Base-by-base conservation (phyloP, 768 basidiomycete species). In the Pleurotus djamor region DNA sequence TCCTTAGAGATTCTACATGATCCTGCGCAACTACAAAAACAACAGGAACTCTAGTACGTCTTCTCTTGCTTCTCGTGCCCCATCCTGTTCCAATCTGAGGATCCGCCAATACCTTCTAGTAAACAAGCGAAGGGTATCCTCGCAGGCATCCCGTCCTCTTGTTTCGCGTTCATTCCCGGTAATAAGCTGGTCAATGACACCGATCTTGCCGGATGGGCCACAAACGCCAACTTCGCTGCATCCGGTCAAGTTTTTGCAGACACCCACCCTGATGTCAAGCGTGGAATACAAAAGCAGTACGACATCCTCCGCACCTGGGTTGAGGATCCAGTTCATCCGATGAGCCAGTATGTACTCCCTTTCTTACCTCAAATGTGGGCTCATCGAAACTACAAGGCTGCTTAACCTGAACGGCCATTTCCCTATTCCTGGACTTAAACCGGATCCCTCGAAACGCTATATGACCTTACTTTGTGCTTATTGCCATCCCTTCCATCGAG, bases 401-500 rank as follows among this genome's bases (percentile, higher is more conserved):
- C 37, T 61, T 41, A 41, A 60, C 47, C 37, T 59, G 21, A 49
- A 44, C 48, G 56, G 50, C 21, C 51, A 62, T 48, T 51, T 50
- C 45, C 55, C 55, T 13, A 57, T 59, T n/a, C 35, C 50, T 13
- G 50, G 50, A 7, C 50, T 52, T 32, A 36, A 8, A 33, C 17
- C 33, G 7, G 36, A 56, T 5, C 61, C 60, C 14, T 56, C 54
- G 9, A 62, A 61, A 34, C 60, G 61, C 43, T 64, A 64, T 48
- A 47, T 64, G n/a, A 64, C 63, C 33, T 52, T 58, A 33, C 57
- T 66, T 57, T 62, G 59, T 33, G 62, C 59, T 57, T 44, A 62
- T 13, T 49, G 58, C 10, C 66, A 60, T 44, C 64, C 68, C 7
- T 61, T 59, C 17, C 63, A 63, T 33, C 41, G 49, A 3, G 63